A percentile compares a stretch with the other conserved stretches of the same genome.
Evolutionary conservation across 78 protist genomes (phyloP).

Genomic region (Dictyostelium brefeldianum): DNA sequence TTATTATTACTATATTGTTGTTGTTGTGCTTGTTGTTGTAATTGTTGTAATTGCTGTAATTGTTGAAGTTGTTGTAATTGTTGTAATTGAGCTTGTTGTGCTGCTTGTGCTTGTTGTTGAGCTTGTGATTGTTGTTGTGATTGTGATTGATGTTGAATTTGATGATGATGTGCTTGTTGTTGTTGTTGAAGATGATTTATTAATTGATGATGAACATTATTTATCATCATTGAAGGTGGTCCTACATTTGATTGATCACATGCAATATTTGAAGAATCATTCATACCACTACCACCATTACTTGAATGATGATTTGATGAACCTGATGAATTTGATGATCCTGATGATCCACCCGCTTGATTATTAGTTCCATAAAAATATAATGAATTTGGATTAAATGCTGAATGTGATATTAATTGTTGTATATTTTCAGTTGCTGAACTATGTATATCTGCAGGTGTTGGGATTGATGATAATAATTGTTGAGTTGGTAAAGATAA

Average conservation of each 20-base stretch:
- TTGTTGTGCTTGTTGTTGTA: conserved; percentile 19
- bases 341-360: neutral
- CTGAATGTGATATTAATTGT: neutral
- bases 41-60: conserved; percentile 10
- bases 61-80: conserved; percentile 23
- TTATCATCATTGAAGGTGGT: conserved; percentile 53
- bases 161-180: conserved; percentile 25
- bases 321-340: neutral
- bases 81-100: neutral
- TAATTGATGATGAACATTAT: conserved; percentile 51
- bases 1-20: neutral
- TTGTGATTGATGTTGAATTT: conserved; percentile 2
- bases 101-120: conserved; percentile 4
- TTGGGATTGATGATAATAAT: conserved; percentile 16
- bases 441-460: conserved; percentile 34
- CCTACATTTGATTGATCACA: neutral
- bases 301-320: neutral
- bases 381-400: conserved; percentile 25
- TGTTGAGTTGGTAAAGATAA: conserved; percentile 12
- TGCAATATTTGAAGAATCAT: neutral
- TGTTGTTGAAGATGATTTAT: conserved; percentile 52
- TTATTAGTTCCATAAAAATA: neutral
- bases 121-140: conserved; percentile 19
- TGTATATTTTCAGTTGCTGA: conserved; percentile 46
- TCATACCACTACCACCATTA: neutral